Conservation (phyloP, 805 yeast genomes). For the Komagataella populi region DNA sequence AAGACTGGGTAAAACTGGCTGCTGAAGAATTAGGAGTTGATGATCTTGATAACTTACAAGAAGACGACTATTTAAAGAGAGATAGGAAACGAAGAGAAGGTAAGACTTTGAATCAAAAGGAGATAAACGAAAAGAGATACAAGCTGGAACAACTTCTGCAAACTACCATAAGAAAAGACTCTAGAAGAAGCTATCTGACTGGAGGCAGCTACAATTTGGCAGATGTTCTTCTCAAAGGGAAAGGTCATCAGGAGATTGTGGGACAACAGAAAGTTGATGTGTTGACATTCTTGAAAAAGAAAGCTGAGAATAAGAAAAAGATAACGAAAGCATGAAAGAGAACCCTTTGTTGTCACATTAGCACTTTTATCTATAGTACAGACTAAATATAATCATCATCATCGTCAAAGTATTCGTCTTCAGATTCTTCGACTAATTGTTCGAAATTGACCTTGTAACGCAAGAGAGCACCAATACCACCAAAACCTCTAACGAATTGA, state of each 20-base stretch:
- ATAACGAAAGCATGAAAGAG: constrained; percentile 3
- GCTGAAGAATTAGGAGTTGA: constrained; percentile 90
- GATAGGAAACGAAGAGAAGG: constrained; percentile 42
- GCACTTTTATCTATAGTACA: background rate
- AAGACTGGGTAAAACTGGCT: constrained; percentile 75
- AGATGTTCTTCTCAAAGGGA: constrained; percentile 46
- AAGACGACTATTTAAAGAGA: constrained; percentile 52
- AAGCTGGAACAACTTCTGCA: constrained; percentile 40
- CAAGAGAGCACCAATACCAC: constrained; percentile 95
- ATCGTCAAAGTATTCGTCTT: constrained; percentile 74
- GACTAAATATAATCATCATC: constrained; percentile 21
- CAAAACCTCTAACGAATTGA: constrained; percentile 94
- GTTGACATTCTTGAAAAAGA: constrained; percentile 36
- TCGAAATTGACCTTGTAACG: constrained; percentile 97
- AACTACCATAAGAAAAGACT: constrained; percentile 44
- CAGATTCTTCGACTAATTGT: constrained; percentile 79
- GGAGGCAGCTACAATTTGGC: constrained; percentile 73
- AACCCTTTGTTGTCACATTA: background rate
- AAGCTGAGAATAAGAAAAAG: constrained; percentile 7
- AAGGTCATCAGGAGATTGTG: constrained; percentile 51
- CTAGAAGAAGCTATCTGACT: constrained; percentile 62
- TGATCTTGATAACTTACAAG: constrained; percentile 50
- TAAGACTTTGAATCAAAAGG: constrained; percentile 37
- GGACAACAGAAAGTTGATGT: constrained; percentile 65
- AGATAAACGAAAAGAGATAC: constrained; percentile 28